phyloP scores from a whole-genome alignment of 2,329 filamentous ascomycete genomes.

The Pyricularia grisea region DNA sequence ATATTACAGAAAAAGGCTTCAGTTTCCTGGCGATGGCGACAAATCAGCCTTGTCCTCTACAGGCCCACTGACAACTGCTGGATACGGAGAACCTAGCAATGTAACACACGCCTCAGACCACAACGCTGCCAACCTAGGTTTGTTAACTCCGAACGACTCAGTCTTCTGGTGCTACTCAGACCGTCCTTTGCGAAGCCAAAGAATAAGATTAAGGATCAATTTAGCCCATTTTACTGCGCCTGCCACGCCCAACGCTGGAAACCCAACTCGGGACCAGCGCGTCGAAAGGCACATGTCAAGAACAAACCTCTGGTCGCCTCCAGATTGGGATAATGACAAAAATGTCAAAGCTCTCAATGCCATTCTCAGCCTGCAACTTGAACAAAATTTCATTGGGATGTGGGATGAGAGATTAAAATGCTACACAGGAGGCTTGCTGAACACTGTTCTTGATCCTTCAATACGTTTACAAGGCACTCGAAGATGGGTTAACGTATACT shows the following conservation, averaged over 20 bases:
- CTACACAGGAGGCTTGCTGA: conserved; percentile 24
- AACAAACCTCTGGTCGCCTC: conserved; percentile 23
- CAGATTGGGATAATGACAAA: conserved; percentile 7
- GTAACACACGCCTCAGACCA: conserved; percentile 13
- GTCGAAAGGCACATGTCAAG: too few relatives aligned
- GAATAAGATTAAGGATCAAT: conserved; percentile 14
- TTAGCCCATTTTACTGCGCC: conserved; percentile 13
- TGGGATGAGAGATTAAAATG: conserved; percentile 37
- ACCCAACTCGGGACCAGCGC: too few relatives aligned
- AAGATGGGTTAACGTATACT: too few relatives aligned
- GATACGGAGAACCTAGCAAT: too few relatives aligned
- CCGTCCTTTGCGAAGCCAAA: conserved; percentile 9
- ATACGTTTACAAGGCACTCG: conserved; percentile 19
- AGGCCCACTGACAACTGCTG: too few relatives aligned
- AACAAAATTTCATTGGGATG: conserved; percentile 26
- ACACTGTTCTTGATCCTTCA: conserved; percentile 34
- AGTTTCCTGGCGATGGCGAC: conserved; percentile 21
- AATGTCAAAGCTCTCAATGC: conserved; percentile 18
- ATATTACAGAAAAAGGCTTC: conserved; percentile 54
- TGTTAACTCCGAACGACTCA: conserved; percentile 43
- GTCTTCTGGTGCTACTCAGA: conserved; percentile 15
- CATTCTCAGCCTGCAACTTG: conserved; percentile 27
- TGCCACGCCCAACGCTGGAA: too few relatives aligned
- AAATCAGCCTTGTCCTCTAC: neutral
- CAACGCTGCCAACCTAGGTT: conserved; percentile 36